Evolutionary conservation across 257 asterid species (phyloP).

Genomic region (Solanum chmielewskii): DNA sequence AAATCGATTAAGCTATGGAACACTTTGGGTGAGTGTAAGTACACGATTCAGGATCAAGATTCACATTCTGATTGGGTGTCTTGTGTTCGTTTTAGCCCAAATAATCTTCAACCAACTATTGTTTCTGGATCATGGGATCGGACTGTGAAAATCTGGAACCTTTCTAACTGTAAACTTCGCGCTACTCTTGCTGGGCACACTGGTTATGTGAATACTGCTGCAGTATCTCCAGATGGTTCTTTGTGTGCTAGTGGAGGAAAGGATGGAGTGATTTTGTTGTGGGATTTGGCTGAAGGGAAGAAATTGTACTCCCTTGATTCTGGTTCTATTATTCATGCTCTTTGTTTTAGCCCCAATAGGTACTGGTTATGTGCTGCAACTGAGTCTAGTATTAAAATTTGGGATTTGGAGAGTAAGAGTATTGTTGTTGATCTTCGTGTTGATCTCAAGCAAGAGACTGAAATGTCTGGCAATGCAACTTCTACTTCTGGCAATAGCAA

Average conservation of each 20-base stretch:
- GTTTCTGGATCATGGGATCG: conserved; percentile 69
- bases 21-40: conserved; percentile 42
- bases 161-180: conserved; percentile 47
- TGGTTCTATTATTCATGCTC: not conserved
- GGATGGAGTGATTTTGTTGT: conserved; percentile 31
- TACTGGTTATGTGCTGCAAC: conserved; percentile 19
- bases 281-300: conserved; percentile 29
- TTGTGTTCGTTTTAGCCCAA: conserved; percentile 61
- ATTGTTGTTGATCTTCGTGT: conserved; percentile 43
- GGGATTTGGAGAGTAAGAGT: conserved; percentile 68
- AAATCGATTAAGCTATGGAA: conserved; percentile 14
- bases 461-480: conserved; percentile 22
- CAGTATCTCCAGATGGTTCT: conserved; percentile 13
- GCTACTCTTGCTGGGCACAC: conserved; percentile 6
- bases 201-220: conserved; percentile 12
- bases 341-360: conserved; percentile 8
- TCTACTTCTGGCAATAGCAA: conserved; percentile 8
- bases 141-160: conserved; percentile 62
- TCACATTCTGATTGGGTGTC: conserved; percentile 69
- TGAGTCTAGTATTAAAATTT: conserved; percentile 51
- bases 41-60: conserved; percentile 47
- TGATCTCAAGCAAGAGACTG: conserved; percentile 57
- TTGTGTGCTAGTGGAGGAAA: conserved; percentile 13
- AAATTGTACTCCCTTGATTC: not conserved
- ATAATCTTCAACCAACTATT: conserved; percentile 36